These are phyloP conservation scores for Debaryomycetaceae sp. DNA, from an alignment of 1,139 yeast genomes.

Conservation along the genomic window DNA sequence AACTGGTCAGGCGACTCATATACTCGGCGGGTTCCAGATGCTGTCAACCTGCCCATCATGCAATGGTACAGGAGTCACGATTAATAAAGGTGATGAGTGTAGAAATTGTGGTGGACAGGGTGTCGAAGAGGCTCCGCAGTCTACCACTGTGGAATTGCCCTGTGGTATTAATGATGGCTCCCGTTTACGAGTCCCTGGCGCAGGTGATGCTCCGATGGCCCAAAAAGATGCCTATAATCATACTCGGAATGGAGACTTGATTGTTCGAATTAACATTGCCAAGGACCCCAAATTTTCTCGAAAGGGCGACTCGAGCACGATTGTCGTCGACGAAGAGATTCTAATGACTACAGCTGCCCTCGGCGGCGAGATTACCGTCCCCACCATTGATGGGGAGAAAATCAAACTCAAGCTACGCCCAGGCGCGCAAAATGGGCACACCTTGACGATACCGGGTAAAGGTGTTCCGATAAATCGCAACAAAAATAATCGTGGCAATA, in stretches of 20 bases:
- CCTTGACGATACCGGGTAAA: slow-evolving; percentile 68
- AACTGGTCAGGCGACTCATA: slow-evolving; percentile 80
- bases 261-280: slow-evolving; percentile 66
- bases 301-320: slow-evolving; percentile 38
- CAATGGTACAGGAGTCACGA: slow-evolving; percentile 78
- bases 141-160: slow-evolving; percentile 74
- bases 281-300: slow-evolving; percentile 66
- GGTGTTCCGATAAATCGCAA: slow-evolving; percentile 71
- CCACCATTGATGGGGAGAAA: slow-evolving; percentile 70
- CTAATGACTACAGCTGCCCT: slow-evolving; percentile 94
- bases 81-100: slow-evolving; percentile 65
- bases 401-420: slow-evolving; percentile 74
- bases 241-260: slow-evolving; percentile 74
- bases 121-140: slow-evolving; percentile 55
- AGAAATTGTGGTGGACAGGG: slow-evolving; percentile 82
- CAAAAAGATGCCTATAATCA: slow-evolving; percentile 56
- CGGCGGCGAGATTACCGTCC: slow-evolving; percentile 84
- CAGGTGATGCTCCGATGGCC: slow-evolving; percentile 79
- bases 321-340: slow-evolving; percentile 54
- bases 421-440: slow-evolving; percentile 74
- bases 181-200: slow-evolving; percentile 72
- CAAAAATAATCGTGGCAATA: slow-evolving; percentile 60
- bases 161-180: slow-evolving; percentile 84
- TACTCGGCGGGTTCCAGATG: slow-evolving; percentile 95
- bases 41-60: slow-evolving; percentile 85